These are phyloP conservation scores for Clitoria ternatea DNA, from an alignment of 306 rosid genomes.

Conservation along the genomic window DNA sequence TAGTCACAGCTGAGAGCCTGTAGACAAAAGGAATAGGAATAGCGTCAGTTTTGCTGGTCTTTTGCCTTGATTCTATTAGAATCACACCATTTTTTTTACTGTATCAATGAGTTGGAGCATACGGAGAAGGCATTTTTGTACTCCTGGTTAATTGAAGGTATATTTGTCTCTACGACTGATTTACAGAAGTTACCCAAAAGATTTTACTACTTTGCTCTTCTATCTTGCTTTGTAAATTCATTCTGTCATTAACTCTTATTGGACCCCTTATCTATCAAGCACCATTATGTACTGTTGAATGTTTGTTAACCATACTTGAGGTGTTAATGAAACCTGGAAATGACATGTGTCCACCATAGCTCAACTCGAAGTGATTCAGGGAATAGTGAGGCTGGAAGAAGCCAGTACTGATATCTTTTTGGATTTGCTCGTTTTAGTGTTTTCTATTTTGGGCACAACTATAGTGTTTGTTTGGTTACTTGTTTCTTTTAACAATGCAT, in stretches of 20 bases:
- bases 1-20: background rate
- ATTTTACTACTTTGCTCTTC: background rate
- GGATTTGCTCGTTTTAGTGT: too few species aligned
- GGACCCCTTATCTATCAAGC: too few species aligned
- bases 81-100: slow-evolving; percentile 3
- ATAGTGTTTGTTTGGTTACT: too few species aligned
- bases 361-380: too few species aligned
- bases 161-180: background rate
- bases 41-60: background rate
- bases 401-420: too few species aligned
- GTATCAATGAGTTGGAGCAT: slow-evolving; percentile 8
- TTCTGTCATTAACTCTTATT: background rate
- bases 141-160: background rate
- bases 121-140: background rate
- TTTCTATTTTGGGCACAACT: too few species aligned
- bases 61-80: background rate
- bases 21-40: slow-evolving; percentile 19
- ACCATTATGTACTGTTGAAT: too few species aligned
- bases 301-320: too few species aligned
- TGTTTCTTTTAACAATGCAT: too few species aligned
- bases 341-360: too few species aligned
- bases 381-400: too few species aligned
- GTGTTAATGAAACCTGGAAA: too few species aligned
- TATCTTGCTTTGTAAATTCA: background rate
- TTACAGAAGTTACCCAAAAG: background rate